Percentiles rank a stretch among this genome's conserved stretches.
Conservation (phyloP, 495 filamentous ascomycete genomes). For the Astrothelium macrocarpum region DNA sequence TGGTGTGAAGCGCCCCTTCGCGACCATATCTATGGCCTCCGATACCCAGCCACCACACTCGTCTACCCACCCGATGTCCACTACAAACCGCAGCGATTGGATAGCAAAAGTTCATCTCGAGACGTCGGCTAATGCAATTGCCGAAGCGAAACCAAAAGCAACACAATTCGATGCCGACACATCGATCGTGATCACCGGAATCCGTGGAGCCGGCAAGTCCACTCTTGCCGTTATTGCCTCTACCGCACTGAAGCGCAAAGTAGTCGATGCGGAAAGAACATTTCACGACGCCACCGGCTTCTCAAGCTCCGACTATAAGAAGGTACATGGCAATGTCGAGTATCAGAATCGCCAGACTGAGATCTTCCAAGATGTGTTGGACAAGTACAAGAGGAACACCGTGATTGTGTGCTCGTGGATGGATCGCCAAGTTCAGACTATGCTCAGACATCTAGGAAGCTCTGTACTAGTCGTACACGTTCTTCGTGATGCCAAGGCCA, state of each 20-base stretch:
- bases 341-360: constrained; percentile 54
- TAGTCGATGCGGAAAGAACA: constrained; percentile 62
- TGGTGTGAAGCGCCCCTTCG: constrained; percentile 13
- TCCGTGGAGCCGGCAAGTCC: constrained; percentile 66
- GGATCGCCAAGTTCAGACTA: constrained; percentile 29
- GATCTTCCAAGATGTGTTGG: constrained; percentile 57
- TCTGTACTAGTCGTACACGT: constrained; percentile 66
- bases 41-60: not conserved
- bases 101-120: not conserved
- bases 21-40: constrained; percentile 7
- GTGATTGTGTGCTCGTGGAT: constrained; percentile 61
- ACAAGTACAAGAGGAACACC: constrained; percentile 51
- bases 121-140: not conserved
- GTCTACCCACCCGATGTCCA: not conserved
- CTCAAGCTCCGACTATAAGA: constrained; percentile 50
- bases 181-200: constrained; percentile 65
- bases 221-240: constrained; percentile 71
- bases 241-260: constrained; percentile 54
- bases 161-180: constrained; percentile 47
- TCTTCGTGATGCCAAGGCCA: constrained; percentile 56
- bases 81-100: not conserved
- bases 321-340: constrained; percentile 46
- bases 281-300: constrained; percentile 60
- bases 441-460: constrained; percentile 40
- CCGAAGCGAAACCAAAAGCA: not conserved